Percentiles rank a stretch among this genome's conserved stretches.
Conservation (phyloP, 164 flowering plant genomes). For the Cinnamomum chago region DNA sequence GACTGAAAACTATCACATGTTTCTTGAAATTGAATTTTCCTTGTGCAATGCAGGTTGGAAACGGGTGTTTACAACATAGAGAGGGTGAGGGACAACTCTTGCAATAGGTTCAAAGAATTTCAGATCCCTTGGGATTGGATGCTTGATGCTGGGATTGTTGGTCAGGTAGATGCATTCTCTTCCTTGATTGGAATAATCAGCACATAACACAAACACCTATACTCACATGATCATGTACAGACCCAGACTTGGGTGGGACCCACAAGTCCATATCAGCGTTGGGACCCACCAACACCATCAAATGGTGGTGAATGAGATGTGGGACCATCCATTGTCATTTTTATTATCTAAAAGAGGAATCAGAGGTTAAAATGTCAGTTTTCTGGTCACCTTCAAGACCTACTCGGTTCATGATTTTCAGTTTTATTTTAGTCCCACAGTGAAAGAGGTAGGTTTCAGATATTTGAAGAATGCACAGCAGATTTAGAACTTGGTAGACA, state of each 20-base stretch:
- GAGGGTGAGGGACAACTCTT: conserved; percentile 43
- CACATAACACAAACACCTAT: neutral
- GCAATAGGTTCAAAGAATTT: conserved; percentile 44
- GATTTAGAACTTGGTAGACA: neutral
- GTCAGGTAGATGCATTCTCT: conserved; percentile 43
- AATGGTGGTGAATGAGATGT: neutral
- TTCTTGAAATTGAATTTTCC: neutral
- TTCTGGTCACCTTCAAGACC: neutral
- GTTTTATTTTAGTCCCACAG: neutral
- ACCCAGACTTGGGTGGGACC: neutral
- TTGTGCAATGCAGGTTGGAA: conserved; percentile 51
- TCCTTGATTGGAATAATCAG: neutral
- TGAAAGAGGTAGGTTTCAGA: neutral
- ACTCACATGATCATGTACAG: neutral
- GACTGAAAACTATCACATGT: neutral
- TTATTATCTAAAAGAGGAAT: neutral
- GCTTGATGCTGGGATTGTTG: conserved; percentile 28
- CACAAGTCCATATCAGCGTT: neutral
- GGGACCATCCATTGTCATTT: neutral
- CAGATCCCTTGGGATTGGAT: conserved; percentile 31
- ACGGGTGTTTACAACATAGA: conserved; percentile 38
- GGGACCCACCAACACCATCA: neutral
- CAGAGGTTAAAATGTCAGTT: neutral
- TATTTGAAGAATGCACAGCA: neutral
- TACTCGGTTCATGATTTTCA: neutral